phyloP scores from a whole-genome alignment of 2,329 filamentous ascomycete genomes.

The Pseudocercospora macadamiae region DNA sequence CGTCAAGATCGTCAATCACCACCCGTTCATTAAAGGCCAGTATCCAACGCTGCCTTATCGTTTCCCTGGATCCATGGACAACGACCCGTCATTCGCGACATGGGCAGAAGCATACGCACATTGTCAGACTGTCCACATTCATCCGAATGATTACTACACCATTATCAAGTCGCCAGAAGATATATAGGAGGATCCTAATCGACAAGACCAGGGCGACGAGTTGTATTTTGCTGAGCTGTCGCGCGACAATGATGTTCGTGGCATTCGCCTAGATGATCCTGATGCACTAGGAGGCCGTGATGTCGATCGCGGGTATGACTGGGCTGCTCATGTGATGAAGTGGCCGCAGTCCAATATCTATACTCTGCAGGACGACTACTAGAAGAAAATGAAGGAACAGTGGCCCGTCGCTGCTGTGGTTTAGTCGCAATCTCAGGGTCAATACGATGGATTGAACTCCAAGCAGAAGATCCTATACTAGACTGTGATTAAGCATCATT shows the following conservation, averaged over 20 bases:
- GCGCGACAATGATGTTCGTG: not conserved
- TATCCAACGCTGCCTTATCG: not conserved
- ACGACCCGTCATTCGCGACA: not conserved
- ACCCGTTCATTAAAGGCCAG: not conserved
- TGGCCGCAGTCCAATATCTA: not conserved
- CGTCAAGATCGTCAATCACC: not conserved
- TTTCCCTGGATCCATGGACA: not conserved
- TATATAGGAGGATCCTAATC: not conserved
- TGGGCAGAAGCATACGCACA: not conserved
- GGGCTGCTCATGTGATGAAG: not conserved
- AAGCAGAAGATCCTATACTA: not conserved
- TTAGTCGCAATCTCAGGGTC: not conserved
- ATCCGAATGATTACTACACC: not conserved
- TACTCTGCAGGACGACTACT: not conserved
- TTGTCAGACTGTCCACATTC: not conserved
- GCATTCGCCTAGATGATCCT: not conserved
- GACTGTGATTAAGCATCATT: not conserved
- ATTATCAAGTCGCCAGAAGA: not conserved
- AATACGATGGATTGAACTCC: not conserved
- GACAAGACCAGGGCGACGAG: not conserved
- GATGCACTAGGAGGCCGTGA: not conserved
- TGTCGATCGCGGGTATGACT: not conserved
- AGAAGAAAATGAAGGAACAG: not conserved
- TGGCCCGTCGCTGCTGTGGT: not conserved
- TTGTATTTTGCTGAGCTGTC: not conserved